Evolutionary conservation across 345 rosid species (phyloP).

Genomic region (Citrus reticulata): DNA sequence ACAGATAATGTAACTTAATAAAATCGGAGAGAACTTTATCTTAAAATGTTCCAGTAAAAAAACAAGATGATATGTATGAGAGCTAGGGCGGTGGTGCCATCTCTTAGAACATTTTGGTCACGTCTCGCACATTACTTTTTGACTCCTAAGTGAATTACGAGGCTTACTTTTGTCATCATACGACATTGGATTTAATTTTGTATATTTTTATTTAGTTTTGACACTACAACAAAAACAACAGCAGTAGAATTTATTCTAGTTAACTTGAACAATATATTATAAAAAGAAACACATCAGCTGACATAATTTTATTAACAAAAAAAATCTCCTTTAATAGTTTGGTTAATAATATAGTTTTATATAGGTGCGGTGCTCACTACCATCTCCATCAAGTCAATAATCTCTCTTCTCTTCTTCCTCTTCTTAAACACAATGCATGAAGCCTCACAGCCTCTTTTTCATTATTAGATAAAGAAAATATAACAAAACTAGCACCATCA

Average conservation of each 20-base stretch:
- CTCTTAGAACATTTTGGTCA: not conserved
- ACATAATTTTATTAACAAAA: not conserved
- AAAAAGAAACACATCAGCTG: not conserved
- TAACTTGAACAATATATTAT: not conserved
- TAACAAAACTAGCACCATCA: not conserved
- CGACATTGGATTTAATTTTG: not conserved
- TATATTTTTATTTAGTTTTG: not conserved
- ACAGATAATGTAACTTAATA: too few relatives aligned
- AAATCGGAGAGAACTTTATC: not conserved
- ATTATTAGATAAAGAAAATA: not conserved
- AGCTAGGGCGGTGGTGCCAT: not conserved
- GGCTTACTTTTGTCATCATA: not conserved
- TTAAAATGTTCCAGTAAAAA: not conserved
- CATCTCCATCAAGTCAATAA: slow-evolving; percentile 2
- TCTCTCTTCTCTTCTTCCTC: not conserved
- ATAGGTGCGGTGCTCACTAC: not conserved
- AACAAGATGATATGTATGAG: not conserved
- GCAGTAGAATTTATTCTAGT: slow-evolving; percentile 6
- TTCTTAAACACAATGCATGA: not conserved
- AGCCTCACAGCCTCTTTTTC: not conserved
- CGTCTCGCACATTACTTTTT: not conserved
- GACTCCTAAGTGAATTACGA: not conserved
- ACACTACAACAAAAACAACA: not conserved
- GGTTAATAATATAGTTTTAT: not conserved
- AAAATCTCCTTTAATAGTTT: not conserved